Evolutionary conservation across 257 asterid species (phyloP), one percentile per base, ranked within the genome.

Genomic region (Ilex asprella): DNA sequence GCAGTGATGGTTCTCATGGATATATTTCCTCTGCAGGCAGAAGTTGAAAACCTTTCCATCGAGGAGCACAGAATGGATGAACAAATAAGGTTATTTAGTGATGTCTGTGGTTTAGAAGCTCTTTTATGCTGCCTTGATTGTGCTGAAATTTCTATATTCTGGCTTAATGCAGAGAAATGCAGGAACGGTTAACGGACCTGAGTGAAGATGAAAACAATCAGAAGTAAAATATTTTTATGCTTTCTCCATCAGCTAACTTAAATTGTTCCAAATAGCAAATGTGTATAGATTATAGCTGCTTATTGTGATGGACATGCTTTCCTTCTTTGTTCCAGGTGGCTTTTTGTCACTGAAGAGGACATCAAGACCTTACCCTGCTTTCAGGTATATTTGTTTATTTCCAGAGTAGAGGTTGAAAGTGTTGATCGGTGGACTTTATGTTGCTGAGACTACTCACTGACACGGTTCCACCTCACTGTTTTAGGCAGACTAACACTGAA

Each of bases 321-420:
- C 44, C 56, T 46, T 60, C 60, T 60, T 61, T 72, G 57, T 56
- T 50, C 54, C 75, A 92, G 99, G 73, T 85, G 95, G 96, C 91
- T 92, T 61, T 85, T 83, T 66, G 89, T 92, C 30, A 89, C 96
- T 44, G 91, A 84, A 82, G 97, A 89, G 50, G 99, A 92, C 70
- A 89, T 89, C 64, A 83, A 86, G 73, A 78, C 67, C 71, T 72
- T 92, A 67, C 91, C 97, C 51, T 85, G 88, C 79, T 86, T 92
- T 76, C 95, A 89, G 96, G 99, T 92, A 69, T 46, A 30, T 66
- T 49, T 53, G 55, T 65, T 49, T 53, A 56, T 12, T 46, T 46
- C 10, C 52, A 2, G 0, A 14, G 13, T 46, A 46, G 3, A 4
- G n/a, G 14, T 46, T 0, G 2, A 10, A 46, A 10, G 1, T 46